Conservation (phyloP, 805 yeast species). For the Saccharomycopsis malanga region DNA sequence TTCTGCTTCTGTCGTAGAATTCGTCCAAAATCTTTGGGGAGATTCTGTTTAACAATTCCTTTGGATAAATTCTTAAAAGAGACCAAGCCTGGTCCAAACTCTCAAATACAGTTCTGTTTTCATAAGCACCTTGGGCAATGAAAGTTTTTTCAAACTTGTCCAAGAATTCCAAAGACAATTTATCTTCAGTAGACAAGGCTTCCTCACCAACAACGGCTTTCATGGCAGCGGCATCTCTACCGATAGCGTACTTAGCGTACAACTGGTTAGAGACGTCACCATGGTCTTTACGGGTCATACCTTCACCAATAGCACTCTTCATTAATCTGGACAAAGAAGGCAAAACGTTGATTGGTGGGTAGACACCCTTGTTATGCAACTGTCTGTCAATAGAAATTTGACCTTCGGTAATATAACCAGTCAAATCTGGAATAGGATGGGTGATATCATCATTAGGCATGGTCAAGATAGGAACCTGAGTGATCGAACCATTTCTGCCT, state of each 20-base stretch:
- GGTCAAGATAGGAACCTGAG: constrained; percentile 96
- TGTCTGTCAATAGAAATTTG: constrained; percentile 97
- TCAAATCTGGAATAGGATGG: constrained; percentile 99
- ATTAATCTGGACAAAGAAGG: constrained; percentile 96
- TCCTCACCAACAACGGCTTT: constrained; percentile 99
- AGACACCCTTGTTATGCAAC: constrained; percentile 90
- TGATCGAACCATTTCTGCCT: constrained; percentile 98
- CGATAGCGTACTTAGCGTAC: constrained; percentile 98
- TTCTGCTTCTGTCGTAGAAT: constrained; percentile 73
- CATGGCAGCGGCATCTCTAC: constrained; percentile 99
- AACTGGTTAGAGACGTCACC: constrained; percentile 99
- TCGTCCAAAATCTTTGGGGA: constrained; percentile 94
- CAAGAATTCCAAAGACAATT: constrained; percentile 91
- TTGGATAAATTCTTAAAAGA: constrained; percentile 95
- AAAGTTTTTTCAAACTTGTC: constrained; percentile 97
- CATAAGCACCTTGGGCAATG: constrained; percentile 94
- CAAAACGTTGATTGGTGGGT: constrained; percentile 97
- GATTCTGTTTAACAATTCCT: constrained; percentile 96
- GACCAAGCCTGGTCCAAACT: constrained; percentile 98
- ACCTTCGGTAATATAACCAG: constrained; percentile 99
- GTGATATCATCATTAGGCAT: constrained; percentile 99
- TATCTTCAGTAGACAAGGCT: constrained; percentile 95
- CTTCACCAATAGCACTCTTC: constrained; percentile 99
- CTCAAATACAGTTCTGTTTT: constrained; percentile 89
- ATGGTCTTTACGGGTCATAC: constrained; percentile 99